A percentile compares a stretch with the other conserved stretches of the same genome.
Evolutionary conservation across 306 rosid species (phyloP).

Genomic region (Sphenostylis stenocarpa): DNA sequence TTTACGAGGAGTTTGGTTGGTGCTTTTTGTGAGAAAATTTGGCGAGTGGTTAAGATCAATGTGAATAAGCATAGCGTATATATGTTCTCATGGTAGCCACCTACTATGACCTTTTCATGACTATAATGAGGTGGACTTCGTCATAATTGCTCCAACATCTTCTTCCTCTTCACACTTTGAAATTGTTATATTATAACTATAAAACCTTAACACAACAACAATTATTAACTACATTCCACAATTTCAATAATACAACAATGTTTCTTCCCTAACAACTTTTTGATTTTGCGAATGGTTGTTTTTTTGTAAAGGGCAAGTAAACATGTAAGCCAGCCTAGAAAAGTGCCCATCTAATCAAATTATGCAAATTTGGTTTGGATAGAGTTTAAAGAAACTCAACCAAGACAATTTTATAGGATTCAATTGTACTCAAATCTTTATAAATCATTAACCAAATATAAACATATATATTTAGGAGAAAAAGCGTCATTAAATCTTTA

Average conservation of each 20-base stretch:
- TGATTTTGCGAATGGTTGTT: background rate
- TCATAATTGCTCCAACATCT: background rate
- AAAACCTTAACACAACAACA: background rate
- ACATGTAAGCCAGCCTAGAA: background rate
- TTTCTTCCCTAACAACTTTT: background rate
- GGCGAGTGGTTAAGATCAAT: conserved; percentile 18
- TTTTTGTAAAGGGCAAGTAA: no score
- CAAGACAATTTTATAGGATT: no score
- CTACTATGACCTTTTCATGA: background rate
- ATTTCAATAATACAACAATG: background rate
- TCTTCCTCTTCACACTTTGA: background rate
- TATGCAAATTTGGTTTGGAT: background rate
- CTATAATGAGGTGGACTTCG: background rate
- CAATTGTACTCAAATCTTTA: no score
- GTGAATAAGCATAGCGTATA: background rate
- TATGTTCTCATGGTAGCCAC: background rate
- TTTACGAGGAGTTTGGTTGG: no score
- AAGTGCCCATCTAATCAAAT: background rate
- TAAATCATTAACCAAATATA: no score
- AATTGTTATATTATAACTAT: background rate
- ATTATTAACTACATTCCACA: background rate
- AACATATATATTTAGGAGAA: no score
- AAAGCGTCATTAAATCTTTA: no score
- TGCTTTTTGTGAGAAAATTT: background rate
- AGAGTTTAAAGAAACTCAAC: background rate